phyloP scores from a whole-genome alignment of 768 basidiomycete genomes.

The Strobilomyces dryophilus region DNA sequence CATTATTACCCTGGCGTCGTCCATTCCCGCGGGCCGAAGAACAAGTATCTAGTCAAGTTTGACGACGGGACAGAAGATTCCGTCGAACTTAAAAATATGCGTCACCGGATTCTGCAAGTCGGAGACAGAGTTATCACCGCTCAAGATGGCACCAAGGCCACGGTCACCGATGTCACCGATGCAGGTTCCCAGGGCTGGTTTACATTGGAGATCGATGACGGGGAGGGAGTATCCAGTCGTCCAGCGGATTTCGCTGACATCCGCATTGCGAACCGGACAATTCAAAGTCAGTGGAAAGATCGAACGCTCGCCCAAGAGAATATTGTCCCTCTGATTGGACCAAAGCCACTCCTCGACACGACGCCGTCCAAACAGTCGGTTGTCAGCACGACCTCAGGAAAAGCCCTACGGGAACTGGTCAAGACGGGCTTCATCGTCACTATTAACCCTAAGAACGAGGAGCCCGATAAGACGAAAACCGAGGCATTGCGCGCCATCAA shows the following conservation, averaged over 20 bases:
- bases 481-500: slow-evolving; percentile 41
- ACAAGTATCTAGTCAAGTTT: slow-evolving; percentile 52
- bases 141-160: slow-evolving; percentile 26
- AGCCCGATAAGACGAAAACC: slow-evolving; percentile 40
- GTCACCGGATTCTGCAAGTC: slow-evolving; percentile 42
- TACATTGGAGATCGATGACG: slow-evolving; percentile 40
- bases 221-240: slow-evolving; percentile 18
- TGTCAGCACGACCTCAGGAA: slow-evolving; percentile 33
- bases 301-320: slow-evolving; percentile 41
- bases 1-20: slow-evolving; percentile 62
- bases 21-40: slow-evolving; percentile 30
- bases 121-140: slow-evolving; percentile 55
- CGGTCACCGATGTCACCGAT: slow-evolving; percentile 30
- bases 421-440: slow-evolving; percentile 62
- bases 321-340: slow-evolving; percentile 42
- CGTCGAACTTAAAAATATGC: slow-evolving; percentile 51
- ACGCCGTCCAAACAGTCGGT: slow-evolving; percentile 49
- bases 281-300: slow-evolving; percentile 50
- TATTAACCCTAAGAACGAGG: slow-evolving; percentile 35
- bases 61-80: slow-evolving; percentile 54
- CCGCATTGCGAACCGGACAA: slow-evolving; percentile 47
- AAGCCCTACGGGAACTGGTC: slow-evolving; percentile 35
- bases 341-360: slow-evolving; percentile 32
- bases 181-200: slow-evolving; percentile 30
- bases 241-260: slow-evolving; percentile 38